Conservation (phyloP, 805 yeast species). For the Starmerella sp. region DNA sequence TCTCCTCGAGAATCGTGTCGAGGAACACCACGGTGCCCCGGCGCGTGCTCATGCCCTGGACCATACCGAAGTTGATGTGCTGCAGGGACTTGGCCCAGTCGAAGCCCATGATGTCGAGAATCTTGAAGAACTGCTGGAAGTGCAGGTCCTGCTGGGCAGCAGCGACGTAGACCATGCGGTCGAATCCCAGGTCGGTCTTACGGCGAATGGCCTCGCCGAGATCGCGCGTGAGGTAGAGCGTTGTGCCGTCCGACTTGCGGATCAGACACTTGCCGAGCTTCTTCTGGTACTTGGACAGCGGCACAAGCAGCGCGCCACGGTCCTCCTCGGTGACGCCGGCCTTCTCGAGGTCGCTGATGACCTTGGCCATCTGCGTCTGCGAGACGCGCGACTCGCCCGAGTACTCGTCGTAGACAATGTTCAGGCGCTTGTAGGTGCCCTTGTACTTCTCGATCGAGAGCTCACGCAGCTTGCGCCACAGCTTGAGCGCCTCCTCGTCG, state of each 20-base stretch:
- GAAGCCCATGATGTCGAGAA: constrained; percentile 77
- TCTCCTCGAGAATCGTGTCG: constrained; percentile 85
- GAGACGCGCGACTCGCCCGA: constrained; percentile 95
- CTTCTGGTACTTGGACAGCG: constrained; percentile 73
- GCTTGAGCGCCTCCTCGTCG: constrained; percentile 59
- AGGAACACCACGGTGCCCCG: constrained; percentile 97
- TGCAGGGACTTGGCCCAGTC: constrained; percentile 72
- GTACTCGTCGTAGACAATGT: constrained; percentile 76
- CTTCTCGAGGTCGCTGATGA: constrained; percentile 49
- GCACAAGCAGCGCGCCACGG: constrained; percentile 82
- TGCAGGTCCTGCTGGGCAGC: constrained; percentile 96
- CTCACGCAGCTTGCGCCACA: constrained; percentile 87
- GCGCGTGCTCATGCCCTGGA: constrained; percentile 96
- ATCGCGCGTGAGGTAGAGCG: constrained; percentile 88
- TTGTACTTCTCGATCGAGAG: constrained; percentile 77
- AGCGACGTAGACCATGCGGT: constrained; percentile 91
- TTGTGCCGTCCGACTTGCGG: constrained; percentile 91
- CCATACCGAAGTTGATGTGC: constrained; percentile 95
- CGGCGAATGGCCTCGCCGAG: constrained; percentile 94
- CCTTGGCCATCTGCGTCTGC: constrained; percentile 55
- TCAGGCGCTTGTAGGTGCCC: constrained; percentile 81
- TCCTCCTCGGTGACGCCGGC: constrained; percentile 70
- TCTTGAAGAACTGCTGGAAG: constrained; percentile 85
- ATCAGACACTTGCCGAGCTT: constrained; percentile 88
- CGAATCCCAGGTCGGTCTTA: constrained; percentile 70